A percentile compares a stretch with the other conserved stretches of the same genome.
Conservation (phyloP, 306 rosid genomes). For the Vigna trinervia region DNA sequence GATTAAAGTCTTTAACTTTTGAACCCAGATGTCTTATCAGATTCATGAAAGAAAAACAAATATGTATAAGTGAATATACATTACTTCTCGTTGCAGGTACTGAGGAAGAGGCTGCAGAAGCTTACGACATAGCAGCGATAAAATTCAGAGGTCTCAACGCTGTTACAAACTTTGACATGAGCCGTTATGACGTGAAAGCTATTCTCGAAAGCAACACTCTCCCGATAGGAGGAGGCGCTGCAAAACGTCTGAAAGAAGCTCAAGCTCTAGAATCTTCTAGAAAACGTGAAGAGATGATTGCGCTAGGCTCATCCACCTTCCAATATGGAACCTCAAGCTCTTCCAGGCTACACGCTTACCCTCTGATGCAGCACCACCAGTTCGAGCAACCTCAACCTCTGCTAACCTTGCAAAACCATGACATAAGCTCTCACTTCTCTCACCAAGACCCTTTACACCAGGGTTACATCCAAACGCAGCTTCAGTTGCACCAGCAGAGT, state of each 20-base stretch:
- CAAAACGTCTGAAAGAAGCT: slow-evolving; percentile 89
- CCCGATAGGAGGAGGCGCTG: slow-evolving; percentile 96
- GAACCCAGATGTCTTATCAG: not conserved
- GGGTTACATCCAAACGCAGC: slow-evolving; percentile 81
- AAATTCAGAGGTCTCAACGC: slow-evolving; percentile 95
- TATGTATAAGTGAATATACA: not conserved
- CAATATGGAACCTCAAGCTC: slow-evolving; percentile 64
- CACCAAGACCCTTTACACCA: slow-evolving; percentile 65
- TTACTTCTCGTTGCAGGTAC: slow-evolving; percentile 57
- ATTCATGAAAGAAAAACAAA: not conserved
- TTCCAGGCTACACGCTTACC: slow-evolving; percentile 57
- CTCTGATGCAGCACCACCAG: slow-evolving; percentile 61
- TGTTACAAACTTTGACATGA: slow-evolving; percentile 96
- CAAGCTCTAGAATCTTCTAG: slow-evolving; percentile 88
- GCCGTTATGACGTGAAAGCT: slow-evolving; percentile 89
- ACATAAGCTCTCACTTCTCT: slow-evolving; percentile 44
- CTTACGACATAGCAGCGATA: slow-evolving; percentile 96
- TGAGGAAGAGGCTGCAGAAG: slow-evolving; percentile 99
- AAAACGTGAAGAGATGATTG: slow-evolving; percentile 84
- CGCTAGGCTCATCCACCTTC: slow-evolving; percentile 61
- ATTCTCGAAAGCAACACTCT: slow-evolving; percentile 90
- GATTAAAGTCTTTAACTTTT: not conserved
- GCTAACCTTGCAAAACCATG: slow-evolving; percentile 76
- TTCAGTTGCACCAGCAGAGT: slow-evolving; percentile 73
- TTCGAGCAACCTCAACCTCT: slow-evolving; percentile 66